Percentiles rank a stretch among this genome's conserved stretches.
phyloP scores from a whole-genome alignment of 179 eudicot genomes.

The Silene coronaria region DNA sequence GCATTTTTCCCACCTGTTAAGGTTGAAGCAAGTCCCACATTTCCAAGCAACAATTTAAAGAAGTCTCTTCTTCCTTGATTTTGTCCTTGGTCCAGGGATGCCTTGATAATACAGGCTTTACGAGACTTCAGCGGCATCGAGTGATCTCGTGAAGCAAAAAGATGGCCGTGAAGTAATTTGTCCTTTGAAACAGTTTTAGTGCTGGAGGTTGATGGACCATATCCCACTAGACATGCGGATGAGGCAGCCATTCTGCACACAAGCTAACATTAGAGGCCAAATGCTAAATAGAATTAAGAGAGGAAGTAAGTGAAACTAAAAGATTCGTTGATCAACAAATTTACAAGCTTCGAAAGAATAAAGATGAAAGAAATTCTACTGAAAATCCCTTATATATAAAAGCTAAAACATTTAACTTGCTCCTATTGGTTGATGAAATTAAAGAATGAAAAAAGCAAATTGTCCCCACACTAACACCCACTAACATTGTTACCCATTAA shows the following conservation, averaged over 20 bases:
- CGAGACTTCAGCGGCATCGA: conserved; percentile 34
- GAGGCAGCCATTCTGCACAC: conserved; percentile 62
- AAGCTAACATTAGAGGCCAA: conserved; percentile 2
- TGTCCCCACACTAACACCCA: too few species aligned
- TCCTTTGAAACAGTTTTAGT: conserved; percentile 38
- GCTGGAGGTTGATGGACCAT: conserved; percentile 41
- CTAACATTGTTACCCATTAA: too few species aligned
- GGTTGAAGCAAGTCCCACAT: conserved; percentile 60
- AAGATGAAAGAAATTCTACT: neutral
- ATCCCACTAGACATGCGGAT: conserved; percentile 72
- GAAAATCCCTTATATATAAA: too few species aligned
- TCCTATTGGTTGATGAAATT: too few species aligned
- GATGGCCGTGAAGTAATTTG: conserved; percentile 37
- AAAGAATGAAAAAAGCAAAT: too few species aligned
- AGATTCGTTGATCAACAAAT: neutral
- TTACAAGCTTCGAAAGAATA: neutral
- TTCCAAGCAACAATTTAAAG: conserved; percentile 65
- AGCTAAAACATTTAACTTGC: too few species aligned
- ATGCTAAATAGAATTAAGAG: neutral
- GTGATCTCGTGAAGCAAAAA: conserved; percentile 34
- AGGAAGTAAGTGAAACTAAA: conserved; percentile 13
- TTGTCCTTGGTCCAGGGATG: conserved; percentile 46
- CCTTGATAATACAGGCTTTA: conserved; percentile 39
- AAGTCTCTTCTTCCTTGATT: conserved; percentile 71
- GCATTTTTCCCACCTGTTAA: conserved; percentile 53